Evolutionary conservation across 2,329 filamentous ascomycete genomes (phyloP), one percentile per base, ranked within the genome.

Genomic region (Colletotrichum graminicola): DNA sequence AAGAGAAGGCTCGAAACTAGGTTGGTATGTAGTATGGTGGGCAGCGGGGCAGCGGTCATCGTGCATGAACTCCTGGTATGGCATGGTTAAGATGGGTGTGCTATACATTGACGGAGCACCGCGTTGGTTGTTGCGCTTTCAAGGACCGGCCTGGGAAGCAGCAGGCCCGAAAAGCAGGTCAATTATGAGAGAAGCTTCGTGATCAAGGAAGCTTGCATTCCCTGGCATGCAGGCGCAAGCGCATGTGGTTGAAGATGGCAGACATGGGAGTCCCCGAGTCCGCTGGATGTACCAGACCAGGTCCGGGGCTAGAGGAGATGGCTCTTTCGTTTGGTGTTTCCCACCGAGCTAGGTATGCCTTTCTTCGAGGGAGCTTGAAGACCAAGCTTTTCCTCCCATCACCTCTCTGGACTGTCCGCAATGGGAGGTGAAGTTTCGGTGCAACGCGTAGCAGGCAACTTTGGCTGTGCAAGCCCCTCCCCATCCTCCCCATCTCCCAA

Each of bases 1-100:
- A 43, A 47, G 45, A 63, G 43, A 32, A 71, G 54, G 45, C 57
- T 71, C 59, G 52, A 52, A 62, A 34, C 41, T 45, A 59, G 51
- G 66, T 56, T 36, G 52, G n/a, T 51, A 26, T n/a, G 60, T 57
- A 52, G 51, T 43, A 66, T 14, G 23, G 54, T 47, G 57, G 43
- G 63, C 56, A 43, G 67, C 67, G 63, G 63, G 62, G 56, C 62
- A 69, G 67, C 65, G 68, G 68, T 65, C 68, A 71, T 68, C 68
- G 68, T 73, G 72, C 72, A 73, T 73, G 72, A 73, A 72, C 72
- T 72, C 64, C 72, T 73, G 68, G 63, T 71, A 72, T 68, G 49
- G 64, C 72, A 69, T 68, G 68, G 52, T 52, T 54, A 59, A 59
- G 60, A 73, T 36, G 63, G 62, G 36, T 51, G 64, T 67, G 51